These are phyloP conservation scores for Fonsecaea pedrosoi DNA, from an alignment of 2,329 filamentous ascomycete species.

Conservation along the genomic window DNA sequence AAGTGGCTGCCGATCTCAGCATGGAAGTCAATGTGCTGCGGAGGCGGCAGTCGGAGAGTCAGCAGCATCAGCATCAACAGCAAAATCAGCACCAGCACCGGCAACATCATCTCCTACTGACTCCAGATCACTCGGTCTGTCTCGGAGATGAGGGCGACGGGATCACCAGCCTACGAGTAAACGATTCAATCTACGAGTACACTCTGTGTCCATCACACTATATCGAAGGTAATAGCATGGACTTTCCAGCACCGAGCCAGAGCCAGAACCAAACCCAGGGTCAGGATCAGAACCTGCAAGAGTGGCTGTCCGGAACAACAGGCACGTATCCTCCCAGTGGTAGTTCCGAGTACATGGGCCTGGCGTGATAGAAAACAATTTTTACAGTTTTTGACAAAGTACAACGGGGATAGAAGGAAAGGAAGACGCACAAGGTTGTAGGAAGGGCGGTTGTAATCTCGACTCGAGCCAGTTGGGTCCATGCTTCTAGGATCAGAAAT, in stretches of 20 bases:
- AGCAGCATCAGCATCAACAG: not conserved
- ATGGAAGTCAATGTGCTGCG: conserved; percentile 3
- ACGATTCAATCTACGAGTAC: not conserved
- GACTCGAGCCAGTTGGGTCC: not conserved
- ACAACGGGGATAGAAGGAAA: not conserved
- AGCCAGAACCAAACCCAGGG: too few species aligned
- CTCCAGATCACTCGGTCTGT: not conserved
- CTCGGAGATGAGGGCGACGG: not conserved
- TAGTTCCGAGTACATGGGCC: not conserved
- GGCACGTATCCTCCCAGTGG: not conserved
- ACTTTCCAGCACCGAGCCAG: not conserved
- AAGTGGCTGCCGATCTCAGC: conserved; percentile 14
- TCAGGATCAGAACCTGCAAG: not conserved
- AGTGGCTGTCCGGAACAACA: not conserved
- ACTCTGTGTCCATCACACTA: not conserved
- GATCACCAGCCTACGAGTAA: not conserved
- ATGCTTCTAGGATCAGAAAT: not conserved
- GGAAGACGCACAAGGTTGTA: not conserved
- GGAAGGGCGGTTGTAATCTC: not conserved
- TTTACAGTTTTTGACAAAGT: not conserved
- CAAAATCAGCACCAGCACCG: too few species aligned
- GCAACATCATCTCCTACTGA: not conserved
- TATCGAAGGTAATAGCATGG: not conserved
- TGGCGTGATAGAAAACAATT: not conserved
- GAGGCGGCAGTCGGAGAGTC: not conserved